Conservation (phyloP, 2,329 filamentous ascomycete species). For the Fusarium sp. region DNA sequence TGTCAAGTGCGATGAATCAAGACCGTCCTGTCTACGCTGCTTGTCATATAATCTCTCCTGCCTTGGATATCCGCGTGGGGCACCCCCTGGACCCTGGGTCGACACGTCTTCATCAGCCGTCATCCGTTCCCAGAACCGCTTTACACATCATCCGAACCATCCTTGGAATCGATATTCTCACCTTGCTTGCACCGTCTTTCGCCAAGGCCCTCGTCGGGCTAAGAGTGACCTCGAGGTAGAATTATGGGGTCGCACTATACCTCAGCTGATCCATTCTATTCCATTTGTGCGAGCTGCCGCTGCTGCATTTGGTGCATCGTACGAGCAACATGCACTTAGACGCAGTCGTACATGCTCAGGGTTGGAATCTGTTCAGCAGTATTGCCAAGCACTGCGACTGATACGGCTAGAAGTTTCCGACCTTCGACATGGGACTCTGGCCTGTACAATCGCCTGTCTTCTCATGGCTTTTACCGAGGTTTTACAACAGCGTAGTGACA, state of each 20-base stretch:
- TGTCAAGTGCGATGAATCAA: background rate
- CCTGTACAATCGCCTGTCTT: slow-evolving; percentile 27
- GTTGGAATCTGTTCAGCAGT: slow-evolving; percentile 13
- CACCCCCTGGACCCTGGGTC: background rate
- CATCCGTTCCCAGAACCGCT: background rate
- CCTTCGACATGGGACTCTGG: background rate
- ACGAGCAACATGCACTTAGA: slow-evolving; percentile 24
- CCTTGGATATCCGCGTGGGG: background rate
- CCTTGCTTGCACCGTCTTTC: slow-evolving; percentile 15
- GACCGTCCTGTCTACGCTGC: background rate
- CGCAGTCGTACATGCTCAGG: background rate
- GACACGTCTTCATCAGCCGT: background rate
- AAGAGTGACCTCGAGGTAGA: slow-evolving; percentile 17
- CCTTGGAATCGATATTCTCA: slow-evolving; percentile 4
- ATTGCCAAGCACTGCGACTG: slow-evolving; percentile 17
- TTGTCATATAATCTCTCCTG: background rate
- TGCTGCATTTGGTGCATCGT: slow-evolving; percentile 26
- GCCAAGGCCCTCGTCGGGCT: slow-evolving; percentile 23
- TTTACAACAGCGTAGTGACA: slow-evolving; percentile 23
- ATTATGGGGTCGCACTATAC: slow-evolving; percentile 30
- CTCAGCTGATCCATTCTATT: slow-evolving; percentile 23
- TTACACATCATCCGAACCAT: background rate
- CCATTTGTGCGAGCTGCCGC: slow-evolving; percentile 31
- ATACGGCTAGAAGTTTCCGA: slow-evolving; percentile 26
- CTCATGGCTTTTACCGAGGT: slow-evolving; percentile 24